Percentiles rank a stretch among this genome's conserved stretches.
These are phyloP conservation scores for Diplogelasinospora grovesii DNA, from an alignment of 495 filamentous ascomycete genomes.

Conservation along the genomic window DNA sequence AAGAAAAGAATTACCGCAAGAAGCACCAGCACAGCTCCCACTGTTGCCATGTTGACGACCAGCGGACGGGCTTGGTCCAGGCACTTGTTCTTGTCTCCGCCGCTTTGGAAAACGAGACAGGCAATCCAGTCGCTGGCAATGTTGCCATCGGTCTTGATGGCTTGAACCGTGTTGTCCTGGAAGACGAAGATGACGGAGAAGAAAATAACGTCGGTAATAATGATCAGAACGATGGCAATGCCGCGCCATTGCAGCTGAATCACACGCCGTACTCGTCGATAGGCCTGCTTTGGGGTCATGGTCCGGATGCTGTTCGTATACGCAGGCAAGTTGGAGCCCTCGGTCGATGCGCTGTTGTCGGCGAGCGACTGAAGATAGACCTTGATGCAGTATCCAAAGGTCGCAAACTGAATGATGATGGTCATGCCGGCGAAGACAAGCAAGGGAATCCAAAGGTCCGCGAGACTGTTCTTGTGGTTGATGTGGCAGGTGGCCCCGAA, in stretches of 20 bases:
- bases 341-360: constrained; percentile 60
- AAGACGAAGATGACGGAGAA: constrained; percentile 86
- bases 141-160: constrained; percentile 44
- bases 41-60: constrained; percentile 65
- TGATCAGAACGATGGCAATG: constrained; percentile 77
- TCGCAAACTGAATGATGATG: constrained; percentile 73
- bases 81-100: constrained; percentile 61
- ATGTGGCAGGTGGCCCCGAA: constrained; percentile 91
- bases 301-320: constrained; percentile 75
- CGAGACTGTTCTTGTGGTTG: constrained; percentile 71
- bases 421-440: constrained; percentile 71
- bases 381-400: constrained; percentile 89
- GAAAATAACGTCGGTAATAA: constrained; percentile 83
- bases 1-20: constrained; percentile 56
- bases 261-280: constrained; percentile 75
- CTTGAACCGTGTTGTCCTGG: constrained; percentile 61
- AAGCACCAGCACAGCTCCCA: constrained; percentile 74
- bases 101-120: constrained; percentile 56
- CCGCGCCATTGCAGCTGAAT: constrained; percentile 93
- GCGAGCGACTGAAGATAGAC: constrained; percentile 84
- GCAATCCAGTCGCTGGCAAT: constrained; percentile 57
- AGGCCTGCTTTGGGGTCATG: constrained; percentile 80
- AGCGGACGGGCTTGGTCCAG: constrained; percentile 47
- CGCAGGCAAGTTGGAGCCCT: constrained; percentile 67
- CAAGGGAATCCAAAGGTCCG: constrained; percentile 87